Evolutionary conservation across 345 rosid genomes (phyloP).

Genomic region (Eucalyptus curtisii): DNA sequence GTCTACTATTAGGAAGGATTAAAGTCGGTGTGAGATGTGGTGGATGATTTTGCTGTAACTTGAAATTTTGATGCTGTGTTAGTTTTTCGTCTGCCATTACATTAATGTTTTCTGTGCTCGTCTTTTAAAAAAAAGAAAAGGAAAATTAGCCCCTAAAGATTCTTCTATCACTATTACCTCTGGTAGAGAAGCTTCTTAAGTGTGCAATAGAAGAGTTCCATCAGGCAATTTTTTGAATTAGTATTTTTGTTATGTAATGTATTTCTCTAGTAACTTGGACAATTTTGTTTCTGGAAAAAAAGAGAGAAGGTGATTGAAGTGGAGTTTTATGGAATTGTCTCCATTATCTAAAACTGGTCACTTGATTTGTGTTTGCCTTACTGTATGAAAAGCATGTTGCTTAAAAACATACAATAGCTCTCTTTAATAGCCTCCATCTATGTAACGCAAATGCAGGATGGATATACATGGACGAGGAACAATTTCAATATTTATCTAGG

Average conservation of each 20-base stretch:
- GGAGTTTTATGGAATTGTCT: not conserved
- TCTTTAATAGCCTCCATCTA: not conserved
- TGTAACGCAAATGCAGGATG: slow-evolving; percentile 47
- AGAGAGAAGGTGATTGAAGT: not conserved
- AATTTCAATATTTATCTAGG: slow-evolving; percentile 68
- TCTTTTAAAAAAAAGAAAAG: not conserved
- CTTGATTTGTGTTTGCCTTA: not conserved
- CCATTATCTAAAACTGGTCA: not conserved
- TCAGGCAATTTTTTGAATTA: not conserved
- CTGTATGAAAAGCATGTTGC: not conserved
- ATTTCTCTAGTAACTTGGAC: not conserved
- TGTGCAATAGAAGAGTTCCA: not conserved
- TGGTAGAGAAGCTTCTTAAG: not conserved
- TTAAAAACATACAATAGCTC: not conserved
- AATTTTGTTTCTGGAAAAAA: not conserved
- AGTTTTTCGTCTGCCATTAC: not conserved
- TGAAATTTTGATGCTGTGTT: not conserved
- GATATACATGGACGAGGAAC: slow-evolving; percentile 71
- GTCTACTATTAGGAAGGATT: not conserved
- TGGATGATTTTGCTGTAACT: not conserved
- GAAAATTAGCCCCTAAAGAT: not conserved
- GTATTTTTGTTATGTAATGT: not conserved
- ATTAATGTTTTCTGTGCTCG: not conserved
- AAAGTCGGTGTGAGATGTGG: not conserved
- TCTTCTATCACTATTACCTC: not conserved